Conservation (phyloP, 2,329 filamentous ascomycete species). For the Cordyceps fumosorosea region DNA sequence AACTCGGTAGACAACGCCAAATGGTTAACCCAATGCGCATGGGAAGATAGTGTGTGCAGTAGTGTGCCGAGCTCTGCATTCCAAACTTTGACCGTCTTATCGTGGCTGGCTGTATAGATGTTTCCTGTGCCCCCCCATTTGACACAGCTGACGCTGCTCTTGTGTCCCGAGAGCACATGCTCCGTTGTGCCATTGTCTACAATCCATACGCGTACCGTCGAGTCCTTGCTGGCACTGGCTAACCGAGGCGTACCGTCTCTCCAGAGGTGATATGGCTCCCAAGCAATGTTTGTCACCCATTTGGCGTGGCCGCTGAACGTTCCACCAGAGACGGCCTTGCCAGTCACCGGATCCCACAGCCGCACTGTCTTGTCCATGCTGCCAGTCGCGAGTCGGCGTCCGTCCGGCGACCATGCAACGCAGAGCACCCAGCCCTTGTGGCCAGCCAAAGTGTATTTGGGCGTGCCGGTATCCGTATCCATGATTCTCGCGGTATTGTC, state of each 20-base stretch:
- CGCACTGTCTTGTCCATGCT: slow-evolving; percentile 91
- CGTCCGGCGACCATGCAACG: slow-evolving; percentile 82
- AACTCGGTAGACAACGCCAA: slow-evolving; percentile 90
- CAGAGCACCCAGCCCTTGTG: slow-evolving; percentile 88
- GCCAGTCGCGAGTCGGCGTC: slow-evolving; percentile 73
- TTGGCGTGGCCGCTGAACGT: slow-evolving; percentile 77
- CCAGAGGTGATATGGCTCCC: slow-evolving; percentile 91
- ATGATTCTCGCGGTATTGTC: slow-evolving; percentile 89
- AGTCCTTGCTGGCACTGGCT: slow-evolving; percentile 84
- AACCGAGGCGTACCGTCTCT: slow-evolving; percentile 66
- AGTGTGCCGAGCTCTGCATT: slow-evolving; percentile 72
- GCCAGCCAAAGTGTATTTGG: slow-evolving; percentile 75
- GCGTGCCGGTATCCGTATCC: slow-evolving; percentile 92
- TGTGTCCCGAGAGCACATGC: slow-evolving; percentile 80
- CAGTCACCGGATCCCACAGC: slow-evolving; percentile 80
- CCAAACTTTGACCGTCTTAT: slow-evolving; percentile 92
- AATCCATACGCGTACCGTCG: slow-evolving; percentile 81
- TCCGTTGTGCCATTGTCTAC: slow-evolving; percentile 72
- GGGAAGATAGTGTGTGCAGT: slow-evolving; percentile 69
- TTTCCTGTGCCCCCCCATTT: slow-evolving; percentile 87
- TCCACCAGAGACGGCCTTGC: slow-evolving; percentile 62
- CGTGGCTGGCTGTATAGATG: slow-evolving; percentile 80
- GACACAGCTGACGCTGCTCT: slow-evolving; percentile 81
- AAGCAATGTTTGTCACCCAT: slow-evolving; percentile 80
- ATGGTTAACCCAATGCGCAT: slow-evolving; percentile 95